A percentile compares a stretch with the other conserved stretches of the same genome.
phyloP scores from a whole-genome alignment of 169 alveolate genomes.

The Eimeria necatrix region DNA sequence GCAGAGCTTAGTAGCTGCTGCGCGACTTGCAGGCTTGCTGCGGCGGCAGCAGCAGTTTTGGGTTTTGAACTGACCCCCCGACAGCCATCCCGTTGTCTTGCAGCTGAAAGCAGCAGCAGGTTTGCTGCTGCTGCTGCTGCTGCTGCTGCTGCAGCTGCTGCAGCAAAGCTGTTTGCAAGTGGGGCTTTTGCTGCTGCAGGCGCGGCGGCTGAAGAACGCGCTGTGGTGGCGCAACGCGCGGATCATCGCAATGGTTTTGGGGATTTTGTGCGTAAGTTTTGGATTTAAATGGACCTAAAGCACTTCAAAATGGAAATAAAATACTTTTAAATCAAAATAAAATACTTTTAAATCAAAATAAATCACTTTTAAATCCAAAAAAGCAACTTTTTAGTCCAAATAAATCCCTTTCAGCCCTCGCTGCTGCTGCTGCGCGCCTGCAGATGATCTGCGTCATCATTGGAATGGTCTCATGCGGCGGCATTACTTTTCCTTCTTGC shows the following conservation, averaged over 20 bases:
- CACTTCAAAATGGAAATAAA: no score
- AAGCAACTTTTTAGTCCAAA: not conserved
- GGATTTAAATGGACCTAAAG: no score
- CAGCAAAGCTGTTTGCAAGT: not conserved
- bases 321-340: no score
- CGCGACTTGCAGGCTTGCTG: not conserved
- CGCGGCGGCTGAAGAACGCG: slow-evolving; percentile 73
- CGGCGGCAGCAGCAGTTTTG: not conserved
- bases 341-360: no score
- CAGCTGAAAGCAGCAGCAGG: not conserved
- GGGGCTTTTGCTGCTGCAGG: slow-evolving; percentile 44
- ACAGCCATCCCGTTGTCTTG: not conserved
- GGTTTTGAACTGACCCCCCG: not conserved
- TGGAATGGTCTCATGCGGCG: slow-evolving; percentile 79
- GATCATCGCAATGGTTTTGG: slow-evolving; percentile 46
- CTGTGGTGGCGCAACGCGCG: slow-evolving; percentile 78
- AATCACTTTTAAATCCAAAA: no score
- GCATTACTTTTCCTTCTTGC: slow-evolving; percentile 77
- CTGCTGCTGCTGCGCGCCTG: not conserved
- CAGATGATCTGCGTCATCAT: slow-evolving; percentile 58
- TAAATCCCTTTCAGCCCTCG: not conserved
- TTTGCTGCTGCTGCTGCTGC: slow-evolving; percentile 32
- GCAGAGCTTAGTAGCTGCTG: not conserved
- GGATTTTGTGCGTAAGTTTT: slow-evolving; percentile 44
- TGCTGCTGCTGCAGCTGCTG: slow-evolving; percentile 42